phyloP scores from a whole-genome alignment of 768 basidiomycete genomes.

The Rhodotorula sphaerocarpa region DNA sequence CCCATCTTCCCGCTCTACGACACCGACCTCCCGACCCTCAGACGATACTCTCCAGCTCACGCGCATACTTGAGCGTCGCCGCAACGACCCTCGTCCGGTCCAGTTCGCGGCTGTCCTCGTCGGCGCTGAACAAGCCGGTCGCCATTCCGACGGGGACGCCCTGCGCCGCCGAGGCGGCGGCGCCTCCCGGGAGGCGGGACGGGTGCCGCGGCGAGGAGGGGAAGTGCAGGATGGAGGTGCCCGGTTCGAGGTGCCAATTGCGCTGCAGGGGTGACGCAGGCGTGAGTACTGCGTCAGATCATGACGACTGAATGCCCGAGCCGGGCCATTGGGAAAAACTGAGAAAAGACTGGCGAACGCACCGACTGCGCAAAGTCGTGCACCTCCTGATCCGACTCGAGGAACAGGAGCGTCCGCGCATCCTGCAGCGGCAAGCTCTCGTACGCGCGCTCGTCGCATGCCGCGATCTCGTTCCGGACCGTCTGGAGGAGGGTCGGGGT shows the following conservation, averaged over 20 bases:
- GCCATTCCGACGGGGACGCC: conserved; percentile 1
- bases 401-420: conserved; percentile 84
- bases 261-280: conserved; percentile 9
- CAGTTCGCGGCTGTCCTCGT: conserved; percentile 73
- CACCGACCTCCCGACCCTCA: too few species aligned
- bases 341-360: conserved; percentile 26
- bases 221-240: conserved; percentile 64
- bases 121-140: conserved; percentile 1
- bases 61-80: conserved; percentile 58
- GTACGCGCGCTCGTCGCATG: conserved; percentile 90
- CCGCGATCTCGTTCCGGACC: conserved; percentile 92
- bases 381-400: conserved; percentile 69
- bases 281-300: background rate
- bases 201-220: conserved; percentile 45
- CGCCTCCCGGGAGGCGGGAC: background rate
- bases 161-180: background rate
- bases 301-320: background rate
- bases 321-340: background rate
- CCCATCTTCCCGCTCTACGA: too few species aligned
- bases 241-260: conserved; percentile 54
- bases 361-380: conserved; percentile 74
- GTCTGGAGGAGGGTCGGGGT: conserved; percentile 89
- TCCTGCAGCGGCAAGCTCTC: conserved; percentile 81
- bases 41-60: background rate
- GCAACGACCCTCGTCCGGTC: conserved; percentile 75